Evolutionary conservation across 805 yeast genomes (phyloP).

Genomic region (Saturnispora zaruensis): DNA sequence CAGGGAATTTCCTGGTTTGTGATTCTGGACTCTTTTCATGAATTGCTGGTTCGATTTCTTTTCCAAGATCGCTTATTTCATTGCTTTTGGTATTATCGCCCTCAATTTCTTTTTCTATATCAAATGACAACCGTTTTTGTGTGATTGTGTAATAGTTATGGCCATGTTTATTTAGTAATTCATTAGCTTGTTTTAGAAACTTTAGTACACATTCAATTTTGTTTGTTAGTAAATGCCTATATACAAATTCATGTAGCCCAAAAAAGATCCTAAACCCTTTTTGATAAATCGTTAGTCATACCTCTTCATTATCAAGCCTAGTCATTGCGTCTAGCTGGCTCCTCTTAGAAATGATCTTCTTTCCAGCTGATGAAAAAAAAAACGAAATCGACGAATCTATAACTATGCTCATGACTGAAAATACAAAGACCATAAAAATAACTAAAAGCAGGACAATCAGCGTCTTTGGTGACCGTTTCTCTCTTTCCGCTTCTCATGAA

Average conservation of each 20-base stretch:
- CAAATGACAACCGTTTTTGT: slow-evolving; percentile 42
- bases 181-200: slow-evolving; percentile 23
- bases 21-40: background rate
- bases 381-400: background rate
- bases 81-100: slow-evolving; percentile 1
- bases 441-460: background rate
- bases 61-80: slow-evolving; percentile 15
- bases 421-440: background rate
- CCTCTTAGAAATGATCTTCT: background rate
- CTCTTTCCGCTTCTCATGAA: slow-evolving; percentile 32
- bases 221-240: slow-evolving; percentile 3
- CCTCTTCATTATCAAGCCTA: slow-evolving; percentile 15
- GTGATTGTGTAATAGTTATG: slow-evolving; percentile 46
- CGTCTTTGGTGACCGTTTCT: background rate
- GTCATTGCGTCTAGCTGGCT: background rate
- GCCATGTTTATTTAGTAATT: slow-evolving; percentile 15
- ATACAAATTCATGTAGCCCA: background rate
- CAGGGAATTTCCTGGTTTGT: slow-evolving; percentile 34
- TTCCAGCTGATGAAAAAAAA: background rate
- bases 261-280: background rate
- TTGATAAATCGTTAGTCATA: slow-evolving; percentile 12
- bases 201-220: slow-evolving; percentile 4
- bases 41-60: slow-evolving; percentile 13
- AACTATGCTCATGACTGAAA: background rate
- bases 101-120: slow-evolving; percentile 17